These are phyloP conservation scores for Capsella bursapastoris DNA, from an alignment of 345 rosid genomes.

Conservation along the genomic window DNA sequence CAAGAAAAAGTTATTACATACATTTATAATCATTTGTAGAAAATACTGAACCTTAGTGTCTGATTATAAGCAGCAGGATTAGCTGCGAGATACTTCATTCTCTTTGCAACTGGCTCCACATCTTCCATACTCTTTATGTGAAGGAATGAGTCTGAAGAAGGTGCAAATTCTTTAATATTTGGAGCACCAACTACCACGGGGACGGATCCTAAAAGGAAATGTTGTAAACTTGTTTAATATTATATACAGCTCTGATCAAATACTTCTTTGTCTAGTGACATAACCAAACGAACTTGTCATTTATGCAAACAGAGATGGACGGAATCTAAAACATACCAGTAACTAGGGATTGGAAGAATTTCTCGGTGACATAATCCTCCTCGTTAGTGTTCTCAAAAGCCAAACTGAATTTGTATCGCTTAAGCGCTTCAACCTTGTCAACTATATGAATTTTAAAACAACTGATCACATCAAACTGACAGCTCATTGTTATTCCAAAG, in stretches of 20 bases:
- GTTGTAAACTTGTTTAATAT: conserved; percentile 2
- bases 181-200: conserved; percentile 97
- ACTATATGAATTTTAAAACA: conserved; percentile 52
- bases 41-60: conserved; percentile 58
- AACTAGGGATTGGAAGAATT: conserved; percentile 91
- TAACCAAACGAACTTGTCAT: conserved; percentile 6
- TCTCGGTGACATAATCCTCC: conserved; percentile 98
- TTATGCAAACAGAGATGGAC: background rate
- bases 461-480: conserved; percentile 6
- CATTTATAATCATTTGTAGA: background rate
- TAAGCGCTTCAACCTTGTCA: conserved; percentile 86
- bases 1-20: background rate
- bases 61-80: conserved; percentile 76
- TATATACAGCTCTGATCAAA: background rate
- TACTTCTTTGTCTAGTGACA: too few relatives aligned
- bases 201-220: conserved; percentile 61
- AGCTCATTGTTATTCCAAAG: background rate
- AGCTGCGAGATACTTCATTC: conserved; percentile 74
- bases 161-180: conserved; percentile 87
- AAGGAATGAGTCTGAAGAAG: conserved; percentile 61
- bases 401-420: conserved; percentile 85
- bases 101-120: conserved; percentile 65
- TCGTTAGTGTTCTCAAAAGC: conserved; percentile 98
- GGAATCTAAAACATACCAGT: conserved; percentile 61
- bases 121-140: conserved; percentile 70